Percentiles rank a stretch among this genome's conserved stretches.
phyloP scores from a whole-genome alignment of 2,329 filamentous ascomycete genomes.

The Ophiostoma australiae region DNA sequence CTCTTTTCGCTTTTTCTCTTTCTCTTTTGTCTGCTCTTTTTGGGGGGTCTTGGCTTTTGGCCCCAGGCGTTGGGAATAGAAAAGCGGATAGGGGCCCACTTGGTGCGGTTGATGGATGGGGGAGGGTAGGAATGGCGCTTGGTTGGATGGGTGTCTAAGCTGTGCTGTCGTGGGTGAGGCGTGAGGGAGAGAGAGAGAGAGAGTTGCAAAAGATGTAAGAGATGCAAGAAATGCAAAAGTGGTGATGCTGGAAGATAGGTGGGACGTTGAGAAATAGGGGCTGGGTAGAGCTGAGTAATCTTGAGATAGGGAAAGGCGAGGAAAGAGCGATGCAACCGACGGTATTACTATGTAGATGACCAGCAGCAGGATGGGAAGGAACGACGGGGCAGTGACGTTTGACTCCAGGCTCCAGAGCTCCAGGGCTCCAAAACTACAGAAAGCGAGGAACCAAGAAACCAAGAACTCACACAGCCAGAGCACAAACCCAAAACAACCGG shows the following conservation, averaged over 20 bases:
- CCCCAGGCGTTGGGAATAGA: slow-evolving; percentile 7
- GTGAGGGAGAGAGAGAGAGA: neutral
- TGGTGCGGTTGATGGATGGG: slow-evolving; percentile 19
- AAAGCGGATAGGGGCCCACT: slow-evolving; percentile 20
- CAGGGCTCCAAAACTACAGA: too few relatives aligned
- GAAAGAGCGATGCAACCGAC: neutral
- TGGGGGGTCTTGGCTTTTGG: neutral
- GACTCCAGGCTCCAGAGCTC: too few relatives aligned
- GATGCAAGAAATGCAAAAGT: neutral
- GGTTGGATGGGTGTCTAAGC: slow-evolving; percentile 14
- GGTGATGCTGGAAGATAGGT: neutral
- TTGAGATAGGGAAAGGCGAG: neutral
- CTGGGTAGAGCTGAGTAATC: neutral
- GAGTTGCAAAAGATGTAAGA: too few relatives aligned
- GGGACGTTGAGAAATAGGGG: neutral
- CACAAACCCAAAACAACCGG: neutral
- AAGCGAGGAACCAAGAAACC: neutral
- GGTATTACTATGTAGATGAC: too few relatives aligned
- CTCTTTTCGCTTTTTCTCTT: neutral
- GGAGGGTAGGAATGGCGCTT: slow-evolving; percentile 22
- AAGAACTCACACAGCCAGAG: neutral
- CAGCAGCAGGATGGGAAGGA: neutral
- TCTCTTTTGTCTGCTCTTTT: too few relatives aligned
- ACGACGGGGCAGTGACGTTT: neutral
- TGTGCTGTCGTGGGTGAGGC: neutral